phyloP scores from a whole-genome alignment of 345 rosid species.

The Orychophragmus violaceus region DNA sequence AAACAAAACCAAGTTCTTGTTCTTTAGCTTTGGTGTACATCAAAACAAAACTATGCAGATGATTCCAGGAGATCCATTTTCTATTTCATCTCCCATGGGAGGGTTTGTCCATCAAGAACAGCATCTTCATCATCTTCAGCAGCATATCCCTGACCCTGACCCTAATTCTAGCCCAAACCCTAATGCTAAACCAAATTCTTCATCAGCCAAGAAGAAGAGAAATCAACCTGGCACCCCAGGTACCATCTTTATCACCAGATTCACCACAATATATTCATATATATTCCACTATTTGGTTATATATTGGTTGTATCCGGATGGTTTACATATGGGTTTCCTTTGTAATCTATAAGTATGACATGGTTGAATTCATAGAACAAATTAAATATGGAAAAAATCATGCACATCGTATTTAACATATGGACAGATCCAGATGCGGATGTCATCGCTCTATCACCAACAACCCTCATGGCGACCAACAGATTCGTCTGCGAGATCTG shows the following conservation, averaged over 20 bases:
- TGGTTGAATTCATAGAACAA: not conserved
- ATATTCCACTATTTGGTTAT: not conserved
- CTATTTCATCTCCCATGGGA: constrained; percentile 44
- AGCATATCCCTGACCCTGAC: constrained; percentile 28
- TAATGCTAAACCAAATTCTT: constrained; percentile 25
- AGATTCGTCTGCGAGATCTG: constrained; percentile 89
- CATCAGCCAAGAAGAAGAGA: constrained; percentile 66
- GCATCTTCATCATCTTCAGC: constrained; percentile 27
- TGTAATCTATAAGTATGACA: not conserved
- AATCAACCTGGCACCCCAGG: constrained; percentile 97
- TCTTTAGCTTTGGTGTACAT: constrained; percentile 24
- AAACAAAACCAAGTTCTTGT: constrained; percentile 29
- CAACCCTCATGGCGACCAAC: constrained; percentile 87
- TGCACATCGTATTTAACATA: not conserved
- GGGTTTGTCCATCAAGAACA: constrained; percentile 49
- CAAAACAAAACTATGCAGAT: constrained; percentile 36
- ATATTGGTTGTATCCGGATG: not conserved
- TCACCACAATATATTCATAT: not conserved
- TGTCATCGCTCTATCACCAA: constrained; percentile 89
- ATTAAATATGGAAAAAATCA: not conserved
- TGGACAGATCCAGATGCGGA: constrained; percentile 94
- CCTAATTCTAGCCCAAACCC: constrained; percentile 54
- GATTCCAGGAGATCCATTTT: constrained; percentile 67
- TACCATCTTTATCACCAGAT: not conserved
- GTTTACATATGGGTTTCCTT: not conserved